These are phyloP conservation scores for Chaetomium sp. DNA, from an alignment of 2,329 filamentous ascomycete species.

Conservation along the genomic window DNA sequence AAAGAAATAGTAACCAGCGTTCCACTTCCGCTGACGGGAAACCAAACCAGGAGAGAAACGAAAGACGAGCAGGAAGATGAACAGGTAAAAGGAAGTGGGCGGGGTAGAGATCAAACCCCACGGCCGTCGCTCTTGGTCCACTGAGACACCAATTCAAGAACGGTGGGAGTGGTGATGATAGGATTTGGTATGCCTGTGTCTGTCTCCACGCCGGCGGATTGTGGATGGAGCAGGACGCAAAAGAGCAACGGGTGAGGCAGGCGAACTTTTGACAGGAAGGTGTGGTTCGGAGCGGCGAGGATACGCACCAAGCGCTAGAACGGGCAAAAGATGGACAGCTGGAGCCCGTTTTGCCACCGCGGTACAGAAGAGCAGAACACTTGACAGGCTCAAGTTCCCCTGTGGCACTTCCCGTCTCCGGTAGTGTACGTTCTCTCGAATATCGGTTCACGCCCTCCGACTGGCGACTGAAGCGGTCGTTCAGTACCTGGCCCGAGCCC, in stretches of 20 bases:
- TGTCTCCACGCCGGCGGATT: not conserved
- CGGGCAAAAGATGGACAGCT: slow-evolving; percentile 7
- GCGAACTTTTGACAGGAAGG: not conserved
- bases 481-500: too few species aligned
- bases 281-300: not conserved
- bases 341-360: slow-evolving; percentile 4
- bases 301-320: not conserved
- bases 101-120: too few species aligned
- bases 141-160: not conserved
- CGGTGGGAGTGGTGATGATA: not conserved
- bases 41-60: too few species aligned
- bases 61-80: too few species aligned
- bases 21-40: too few species aligned
- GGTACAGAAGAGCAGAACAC: not conserved
- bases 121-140: too few species aligned
- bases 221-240: not conserved
- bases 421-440: too few species aligned
- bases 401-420: too few species aligned
- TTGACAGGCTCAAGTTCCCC: not conserved
- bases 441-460: too few species aligned
- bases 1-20: too few species aligned
- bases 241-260: not conserved
- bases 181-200: not conserved
- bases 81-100: too few species aligned
- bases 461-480: too few species aligned